phyloP scores from a whole-genome alignment of 805 yeast genomes.

The Jamesozyma lodderae region DNA sequence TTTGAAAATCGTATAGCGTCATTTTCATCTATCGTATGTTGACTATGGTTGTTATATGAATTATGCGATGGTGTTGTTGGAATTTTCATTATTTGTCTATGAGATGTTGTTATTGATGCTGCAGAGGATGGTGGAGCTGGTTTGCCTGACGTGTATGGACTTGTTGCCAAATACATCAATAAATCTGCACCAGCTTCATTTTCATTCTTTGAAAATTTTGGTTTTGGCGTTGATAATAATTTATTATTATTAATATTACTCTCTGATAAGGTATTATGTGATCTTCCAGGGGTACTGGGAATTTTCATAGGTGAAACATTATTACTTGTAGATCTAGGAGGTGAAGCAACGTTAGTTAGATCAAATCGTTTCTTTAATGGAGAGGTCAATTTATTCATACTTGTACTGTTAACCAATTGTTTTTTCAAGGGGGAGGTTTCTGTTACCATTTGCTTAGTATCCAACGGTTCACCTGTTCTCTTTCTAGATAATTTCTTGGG shows the following conservation, averaged over 20 bases:
- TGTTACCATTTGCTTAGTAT: neutral
- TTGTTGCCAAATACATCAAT: slow-evolving; percentile 30
- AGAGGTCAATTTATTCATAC: slow-evolving; percentile 3
- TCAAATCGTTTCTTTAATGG: slow-evolving; percentile 8
- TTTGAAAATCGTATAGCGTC: slow-evolving; percentile 23
- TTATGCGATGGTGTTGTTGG: slow-evolving; percentile 24
- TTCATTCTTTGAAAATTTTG: slow-evolving; percentile 4
- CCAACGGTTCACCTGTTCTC: slow-evolving; percentile 5
- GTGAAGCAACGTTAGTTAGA: slow-evolving; percentile 3
- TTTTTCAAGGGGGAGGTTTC: slow-evolving; percentile 5
- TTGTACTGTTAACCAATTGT: neutral
- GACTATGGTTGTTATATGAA: neutral
- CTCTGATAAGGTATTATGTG: no score
- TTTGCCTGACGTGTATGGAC: slow-evolving; percentile 21
- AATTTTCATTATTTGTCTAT: slow-evolving; percentile 4
- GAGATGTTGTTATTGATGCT: neutral
- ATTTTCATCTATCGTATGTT: slow-evolving; percentile 10
- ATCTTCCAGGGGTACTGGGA: slow-evolving; percentile 8
- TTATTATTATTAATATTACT: neutral
- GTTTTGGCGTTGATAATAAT: slow-evolving; percentile 10
- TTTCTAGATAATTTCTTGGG: slow-evolving; percentile 2
- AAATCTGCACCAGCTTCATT: slow-evolving; percentile 30
- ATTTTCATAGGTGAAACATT: neutral
- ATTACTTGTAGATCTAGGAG: slow-evolving; percentile 3
- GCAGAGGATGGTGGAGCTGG: neutral